phyloP scores from a whole-genome alignment of 805 yeast genomes.

The Monosporozyma aquatica region DNA sequence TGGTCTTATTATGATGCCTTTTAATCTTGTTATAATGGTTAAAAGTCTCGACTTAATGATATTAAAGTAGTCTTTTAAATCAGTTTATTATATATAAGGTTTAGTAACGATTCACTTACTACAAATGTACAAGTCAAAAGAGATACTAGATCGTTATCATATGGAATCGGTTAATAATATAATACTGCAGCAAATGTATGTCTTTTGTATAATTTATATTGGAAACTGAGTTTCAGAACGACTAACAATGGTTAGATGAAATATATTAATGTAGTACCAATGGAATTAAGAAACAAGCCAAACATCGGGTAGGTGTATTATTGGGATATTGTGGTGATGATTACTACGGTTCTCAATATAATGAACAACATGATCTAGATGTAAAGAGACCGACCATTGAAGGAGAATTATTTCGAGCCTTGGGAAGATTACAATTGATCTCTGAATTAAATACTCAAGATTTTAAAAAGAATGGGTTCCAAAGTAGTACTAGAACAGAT shows the following conservation, averaged over 20 bases:
- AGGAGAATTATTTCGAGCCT: slow-evolving; percentile 75
- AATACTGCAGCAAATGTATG: background rate
- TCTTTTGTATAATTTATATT: too few relatives aligned
- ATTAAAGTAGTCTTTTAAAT: too few relatives aligned
- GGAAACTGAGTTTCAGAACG: too few relatives aligned
- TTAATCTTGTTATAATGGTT: background rate
- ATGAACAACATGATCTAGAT: slow-evolving; percentile 52
- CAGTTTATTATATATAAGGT: too few relatives aligned
- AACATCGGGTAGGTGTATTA: slow-evolving; percentile 81
- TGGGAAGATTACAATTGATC: slow-evolving; percentile 79
- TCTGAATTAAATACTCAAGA: slow-evolving; percentile 80
- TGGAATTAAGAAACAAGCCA: slow-evolving; percentile 41
- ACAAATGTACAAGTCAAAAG: too few relatives aligned
- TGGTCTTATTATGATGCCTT: background rate
- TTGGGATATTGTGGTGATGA: slow-evolving; percentile 95
- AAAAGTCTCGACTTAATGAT: too few relatives aligned
- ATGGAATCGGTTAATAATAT: too few relatives aligned
- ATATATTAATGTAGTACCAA: too few relatives aligned
- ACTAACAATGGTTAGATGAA: background rate
- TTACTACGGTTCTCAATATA: slow-evolving; percentile 91
- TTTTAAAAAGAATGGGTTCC: slow-evolving; percentile 76
- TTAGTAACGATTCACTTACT: too few relatives aligned
- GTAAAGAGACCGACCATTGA: slow-evolving; percentile 59
- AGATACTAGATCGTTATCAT: too few relatives aligned
- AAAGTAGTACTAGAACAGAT: slow-evolving; percentile 83